A percentile compares a stretch with the other conserved stretches of the same genome.
These are phyloP conservation scores for Pterulicium gracile DNA, from an alignment of 1,284 basidiomycete species.

Conservation along the genomic window DNA sequence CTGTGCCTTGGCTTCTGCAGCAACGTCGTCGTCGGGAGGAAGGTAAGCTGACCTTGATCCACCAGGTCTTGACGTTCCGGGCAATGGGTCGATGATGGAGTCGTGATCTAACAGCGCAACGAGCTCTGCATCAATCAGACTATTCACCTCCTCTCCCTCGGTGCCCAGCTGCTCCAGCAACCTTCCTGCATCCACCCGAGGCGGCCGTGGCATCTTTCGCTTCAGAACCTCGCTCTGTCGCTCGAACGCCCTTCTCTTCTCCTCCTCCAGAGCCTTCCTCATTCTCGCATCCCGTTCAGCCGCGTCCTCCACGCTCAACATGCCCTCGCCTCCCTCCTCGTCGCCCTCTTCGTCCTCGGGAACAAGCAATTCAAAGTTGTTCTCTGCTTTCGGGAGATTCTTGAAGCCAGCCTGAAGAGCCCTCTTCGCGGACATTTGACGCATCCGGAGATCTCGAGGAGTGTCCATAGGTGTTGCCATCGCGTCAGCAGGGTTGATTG, in stretches of 20 bases:
- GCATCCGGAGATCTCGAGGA: conserved; percentile 64
- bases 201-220: conserved; percentile 77
- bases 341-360: conserved; percentile 76
- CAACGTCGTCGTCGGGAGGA: conserved; percentile 66
- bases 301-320: conserved; percentile 72
- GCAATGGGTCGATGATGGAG: conserved; percentile 78
- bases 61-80: conserved; percentile 79
- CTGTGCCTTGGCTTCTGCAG: conserved; percentile 62
- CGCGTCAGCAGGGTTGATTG: conserved; percentile 71
- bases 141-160: conserved; percentile 43
- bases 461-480: conserved; percentile 50
- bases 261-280: conserved; percentile 61
- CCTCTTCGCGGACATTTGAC: conserved; percentile 52
- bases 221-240: conserved; percentile 79
- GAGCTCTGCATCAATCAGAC: conserved; percentile 74
- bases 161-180: conserved; percentile 53
- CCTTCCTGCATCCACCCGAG: conserved; percentile 63
- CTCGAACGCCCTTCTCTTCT: conserved; percentile 69
- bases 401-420: conserved; percentile 77
- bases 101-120: conserved; percentile 81
- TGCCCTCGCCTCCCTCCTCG: conserved; percentile 29
- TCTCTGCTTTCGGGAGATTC: conserved; percentile 86
- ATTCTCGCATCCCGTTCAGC: conserved; percentile 84
- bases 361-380: conserved; percentile 93
- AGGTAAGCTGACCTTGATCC: conserved; percentile 65